phyloP scores from a whole-genome alignment of 169 alveolate genomes.

The Eimeria sp. region DNA sequence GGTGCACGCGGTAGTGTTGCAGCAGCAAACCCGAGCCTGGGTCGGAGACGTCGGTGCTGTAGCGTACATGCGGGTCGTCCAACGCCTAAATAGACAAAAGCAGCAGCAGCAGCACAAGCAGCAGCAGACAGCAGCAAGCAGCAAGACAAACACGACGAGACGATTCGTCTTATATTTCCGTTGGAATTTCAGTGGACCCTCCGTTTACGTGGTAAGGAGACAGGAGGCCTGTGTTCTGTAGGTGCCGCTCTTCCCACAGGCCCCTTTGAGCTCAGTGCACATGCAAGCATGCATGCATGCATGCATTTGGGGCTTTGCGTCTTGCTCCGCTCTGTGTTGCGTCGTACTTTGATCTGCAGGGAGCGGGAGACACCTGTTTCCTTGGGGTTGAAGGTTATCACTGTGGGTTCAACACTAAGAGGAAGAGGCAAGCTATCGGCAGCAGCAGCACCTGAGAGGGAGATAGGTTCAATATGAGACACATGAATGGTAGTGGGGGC shows the following conservation, averaged over 20 bases:
- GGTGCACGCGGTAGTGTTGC: slow-evolving; percentile 58
- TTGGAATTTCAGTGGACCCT: background rate
- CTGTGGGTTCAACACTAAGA: background rate
- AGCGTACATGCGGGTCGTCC: slow-evolving; percentile 5
- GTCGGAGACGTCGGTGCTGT: slow-evolving; percentile 38
- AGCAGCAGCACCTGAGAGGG: background rate
- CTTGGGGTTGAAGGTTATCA: background rate
- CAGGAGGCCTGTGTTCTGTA: background rate
- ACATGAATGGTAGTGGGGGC: background rate
- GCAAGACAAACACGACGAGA: background rate
- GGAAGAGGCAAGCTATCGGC: background rate
- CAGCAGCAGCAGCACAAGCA: background rate
- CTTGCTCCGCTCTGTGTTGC: background rate
- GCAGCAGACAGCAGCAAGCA: background rate
- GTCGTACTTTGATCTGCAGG: background rate
- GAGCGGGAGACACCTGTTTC: background rate
- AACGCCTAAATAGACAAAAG: slow-evolving; percentile 6
- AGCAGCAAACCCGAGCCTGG: slow-evolving; percentile 2
- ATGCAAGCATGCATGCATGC: too few species aligned
- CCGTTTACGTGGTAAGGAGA: background rate
- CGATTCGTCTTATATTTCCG: background rate
- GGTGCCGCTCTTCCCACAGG: background rate
- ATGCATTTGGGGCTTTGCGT: background rate
- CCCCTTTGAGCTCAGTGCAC: too few species aligned
- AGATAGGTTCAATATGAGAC: background rate